These are phyloP conservation scores for Adansonia gregorii DNA, from an alignment of 441 rosid genomes.

Conservation along the genomic window DNA sequence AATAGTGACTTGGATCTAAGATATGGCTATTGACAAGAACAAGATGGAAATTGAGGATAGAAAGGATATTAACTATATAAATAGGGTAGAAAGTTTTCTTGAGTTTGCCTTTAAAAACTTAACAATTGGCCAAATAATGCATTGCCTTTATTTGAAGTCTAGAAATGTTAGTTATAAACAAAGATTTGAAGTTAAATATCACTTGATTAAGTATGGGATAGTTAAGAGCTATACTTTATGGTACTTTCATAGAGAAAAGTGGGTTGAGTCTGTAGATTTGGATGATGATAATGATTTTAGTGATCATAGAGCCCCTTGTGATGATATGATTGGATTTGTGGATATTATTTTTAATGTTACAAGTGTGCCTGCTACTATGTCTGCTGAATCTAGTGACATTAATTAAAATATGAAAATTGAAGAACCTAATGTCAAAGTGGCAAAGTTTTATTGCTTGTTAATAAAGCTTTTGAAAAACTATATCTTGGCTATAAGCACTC, in stretches of 20 bases:
- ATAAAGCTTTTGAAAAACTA: neutral
- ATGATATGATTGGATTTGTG: too few relatives aligned
- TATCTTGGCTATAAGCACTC: too few relatives aligned
- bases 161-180: neutral
- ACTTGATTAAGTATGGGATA: neutral
- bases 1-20: too few relatives aligned
- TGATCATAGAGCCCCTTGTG: too few relatives aligned
- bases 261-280: too few relatives aligned
- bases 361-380: too few relatives aligned
- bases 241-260: neutral
- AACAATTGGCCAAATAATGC: neutral
- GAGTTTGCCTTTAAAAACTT: neutral
- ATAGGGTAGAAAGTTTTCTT: neutral
- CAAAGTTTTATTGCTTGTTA: neutral
- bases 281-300: too few relatives aligned
- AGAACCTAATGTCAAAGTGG: neutral
- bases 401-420: neutral
- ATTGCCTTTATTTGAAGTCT: neutral
- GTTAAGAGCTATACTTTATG: neutral
- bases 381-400: neutral
- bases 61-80: neutral
- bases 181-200: neutral
- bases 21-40: neutral
- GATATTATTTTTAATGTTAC: too few relatives aligned
- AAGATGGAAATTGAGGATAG: neutral